phyloP scores from a whole-genome alignment of 148 eudicot genomes.

The Hydrangea macrophylla region DNA sequence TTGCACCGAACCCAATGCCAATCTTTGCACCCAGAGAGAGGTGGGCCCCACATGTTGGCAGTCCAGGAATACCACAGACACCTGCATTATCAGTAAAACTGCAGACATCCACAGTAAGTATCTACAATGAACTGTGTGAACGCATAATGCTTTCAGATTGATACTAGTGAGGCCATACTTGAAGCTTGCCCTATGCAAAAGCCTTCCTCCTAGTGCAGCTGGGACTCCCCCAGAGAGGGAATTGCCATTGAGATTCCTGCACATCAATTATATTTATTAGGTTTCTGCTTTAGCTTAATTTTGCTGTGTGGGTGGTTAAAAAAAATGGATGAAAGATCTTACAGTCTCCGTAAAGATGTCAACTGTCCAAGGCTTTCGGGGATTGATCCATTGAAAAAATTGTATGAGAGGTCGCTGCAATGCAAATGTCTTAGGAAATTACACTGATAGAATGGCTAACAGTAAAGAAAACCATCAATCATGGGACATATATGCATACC shows the following conservation, averaged over 20 bases:
- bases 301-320: neutral
- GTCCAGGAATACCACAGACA: constrained; percentile 93
- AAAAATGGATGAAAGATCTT: constrained; percentile 27
- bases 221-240: constrained; percentile 88
- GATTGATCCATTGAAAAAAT: constrained; percentile 85
- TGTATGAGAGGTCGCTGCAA: constrained; percentile 94
- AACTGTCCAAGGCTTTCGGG: constrained; percentile 87
- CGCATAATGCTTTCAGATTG: neutral
- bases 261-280: constrained; percentile 3
- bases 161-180: constrained; percentile 47
- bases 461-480: neutral
- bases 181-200: constrained; percentile 93
- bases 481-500: neutral
- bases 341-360: constrained; percentile 66
- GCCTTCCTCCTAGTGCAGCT: constrained; percentile 78
- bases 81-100: constrained; percentile 94
- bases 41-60: constrained; percentile 84
- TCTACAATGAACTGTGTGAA: neutral
- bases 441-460: neutral
- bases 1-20: constrained; percentile 61
- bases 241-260: constrained; percentile 89
- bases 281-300: neutral
- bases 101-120: constrained; percentile 26
- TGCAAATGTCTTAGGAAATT: constrained; percentile 11
- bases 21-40: constrained; percentile 81